Conservation (phyloP, 345 rosid genomes). For the Dipteronia dyeriana region DNA sequence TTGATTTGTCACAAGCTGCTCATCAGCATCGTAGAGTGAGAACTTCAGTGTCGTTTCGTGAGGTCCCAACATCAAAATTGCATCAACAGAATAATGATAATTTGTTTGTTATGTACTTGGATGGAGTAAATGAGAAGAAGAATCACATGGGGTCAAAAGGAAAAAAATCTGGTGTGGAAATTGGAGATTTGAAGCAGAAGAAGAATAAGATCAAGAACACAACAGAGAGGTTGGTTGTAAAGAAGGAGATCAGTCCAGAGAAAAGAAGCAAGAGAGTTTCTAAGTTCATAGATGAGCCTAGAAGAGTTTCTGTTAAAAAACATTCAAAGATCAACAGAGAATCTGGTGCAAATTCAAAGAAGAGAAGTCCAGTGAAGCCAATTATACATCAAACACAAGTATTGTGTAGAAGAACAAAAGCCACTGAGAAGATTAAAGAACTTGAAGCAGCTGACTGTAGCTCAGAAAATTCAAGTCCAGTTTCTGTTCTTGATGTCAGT, state of each 20-base stretch:
- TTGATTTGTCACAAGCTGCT: conserved; percentile 34
- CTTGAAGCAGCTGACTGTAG: conserved; percentile 20
- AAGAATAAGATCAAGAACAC: conserved; percentile 15
- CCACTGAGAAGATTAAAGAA: conserved; percentile 28
- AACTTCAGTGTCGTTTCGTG: conserved; percentile 82
- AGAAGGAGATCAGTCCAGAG: conserved; percentile 33
- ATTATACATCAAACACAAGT: conserved; percentile 36
- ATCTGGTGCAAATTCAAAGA: conserved; percentile 13
- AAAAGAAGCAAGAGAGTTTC: conserved; percentile 34
- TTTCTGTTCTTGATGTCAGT: conserved; percentile 55
- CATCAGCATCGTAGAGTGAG: conserved; percentile 54
- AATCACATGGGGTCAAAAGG: conserved; percentile 28
- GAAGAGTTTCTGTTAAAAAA: conserved; percentile 27
- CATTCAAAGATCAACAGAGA: conserved; percentile 26
- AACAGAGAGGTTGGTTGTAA: conserved; percentile 19
- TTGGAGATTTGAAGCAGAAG: conserved; percentile 22
- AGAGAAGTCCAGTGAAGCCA: conserved; percentile 26
- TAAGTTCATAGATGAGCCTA: conserved; percentile 56
- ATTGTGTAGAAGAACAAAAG: conserved; percentile 21
- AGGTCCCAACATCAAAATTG: conserved; percentile 31
- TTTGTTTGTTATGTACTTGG: conserved; percentile 47
- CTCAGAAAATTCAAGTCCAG: conserved; percentile 49
- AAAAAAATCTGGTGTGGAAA: conserved; percentile 35
- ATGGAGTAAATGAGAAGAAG: conserved; percentile 30
- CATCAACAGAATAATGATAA: conserved; percentile 41